Base-by-base conservation (phyloP, 768 basidiomycete species). In the Kwoniella bestiolae region DNA sequence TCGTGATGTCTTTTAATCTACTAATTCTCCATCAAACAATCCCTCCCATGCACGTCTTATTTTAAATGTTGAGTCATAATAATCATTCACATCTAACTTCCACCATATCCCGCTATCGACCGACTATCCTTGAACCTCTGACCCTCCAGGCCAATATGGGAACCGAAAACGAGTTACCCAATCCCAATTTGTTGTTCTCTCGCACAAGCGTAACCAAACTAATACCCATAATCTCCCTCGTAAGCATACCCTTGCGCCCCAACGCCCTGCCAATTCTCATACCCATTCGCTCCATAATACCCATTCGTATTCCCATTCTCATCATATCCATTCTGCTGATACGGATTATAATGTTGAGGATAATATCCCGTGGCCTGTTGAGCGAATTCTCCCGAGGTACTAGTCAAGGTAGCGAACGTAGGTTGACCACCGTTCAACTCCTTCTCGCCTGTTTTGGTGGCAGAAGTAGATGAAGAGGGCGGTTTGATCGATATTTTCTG, bases 261-360 rank as follows among this genome's bases (percentile, higher is more conserved):
- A 16, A 26, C 35, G 11, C 21, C 14, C 41, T 34, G 41, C 53
- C 38, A 28, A 23, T 25, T 31, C 9, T 44, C 47, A 18, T 49
- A 29, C 5, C 31, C 35, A 12, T 41, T 46, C 25, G 23, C 0
- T 5, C 21, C 18, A 55, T 49, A 63, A n/a, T 49, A 26, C 8
- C 46, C 45, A 26, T 57, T 44, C 12, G 14, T n/a, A 45, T 41
- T 28, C 35, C 35, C 25, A n/a, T n/a, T n/a, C 12, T 46, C 49
- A 3, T 21, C 45, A 47, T 47, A 47, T 18, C 45, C 53, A 32
- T 55, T 47, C 5, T 44, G 28, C 25, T 38, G 47, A 46, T 73
- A 73, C 11, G 71, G 71, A 31, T 73, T 73, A 38, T 70, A 73
- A 47, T 61, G 56, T 49, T 69, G 71, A 41, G 61, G 59, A 46